Evolutionary conservation across 2,329 filamentous ascomycete genomes (phyloP), one percentile per base, ranked within the genome.

Genomic region (Penicillium sp.): DNA sequence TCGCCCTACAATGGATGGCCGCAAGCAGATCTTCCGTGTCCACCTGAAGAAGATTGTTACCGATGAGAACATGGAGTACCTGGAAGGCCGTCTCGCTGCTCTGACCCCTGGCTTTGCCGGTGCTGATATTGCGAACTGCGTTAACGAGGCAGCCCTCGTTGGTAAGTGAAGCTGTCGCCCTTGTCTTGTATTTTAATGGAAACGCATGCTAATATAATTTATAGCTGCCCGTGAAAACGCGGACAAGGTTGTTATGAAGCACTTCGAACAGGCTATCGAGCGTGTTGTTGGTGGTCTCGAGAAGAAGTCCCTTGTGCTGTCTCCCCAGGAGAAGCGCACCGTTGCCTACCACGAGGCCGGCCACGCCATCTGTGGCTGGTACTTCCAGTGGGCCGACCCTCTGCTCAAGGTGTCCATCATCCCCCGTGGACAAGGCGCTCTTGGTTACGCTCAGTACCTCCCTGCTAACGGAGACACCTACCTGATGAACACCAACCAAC

Each of bases 341-440:
- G 95, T 98, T 44, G 95, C 95, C 5, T 99, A 99, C 77, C 95
- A 99, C 78, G 95, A 99, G 80, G 95, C 95, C 33, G 95, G 95
- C 57, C 95, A 99, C 76, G 95, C 95, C 63, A 96, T 99, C 74
- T 99, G 95, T 75, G 95, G 95, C 57, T 99, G 95, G 95, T 99
- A 89, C 82, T 91, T 99, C 80, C 87, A 91, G 77, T 92, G 90
- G 74, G 95, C 95, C n/a, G 95, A 99, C 70, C 95, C 95, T 19
- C 86, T 99, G 4, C 88, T 99, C 58, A 99, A 99, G 80, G 95
- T 99, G 45, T 97, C 93, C 57, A 99, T 99, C 77, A 98, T 99
- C 68, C 95, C 95, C 19, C 92, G 95, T 71, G 95, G 93, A 55
- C 90, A 95, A 75, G 95, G 92, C 35, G 92, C 93, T 26, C 83